Evolutionary conservation across 768 basidiomycete genomes (phyloP), one percentile per base, ranked within the genome.

Genomic region (Amylocystis lapponica): DNA sequence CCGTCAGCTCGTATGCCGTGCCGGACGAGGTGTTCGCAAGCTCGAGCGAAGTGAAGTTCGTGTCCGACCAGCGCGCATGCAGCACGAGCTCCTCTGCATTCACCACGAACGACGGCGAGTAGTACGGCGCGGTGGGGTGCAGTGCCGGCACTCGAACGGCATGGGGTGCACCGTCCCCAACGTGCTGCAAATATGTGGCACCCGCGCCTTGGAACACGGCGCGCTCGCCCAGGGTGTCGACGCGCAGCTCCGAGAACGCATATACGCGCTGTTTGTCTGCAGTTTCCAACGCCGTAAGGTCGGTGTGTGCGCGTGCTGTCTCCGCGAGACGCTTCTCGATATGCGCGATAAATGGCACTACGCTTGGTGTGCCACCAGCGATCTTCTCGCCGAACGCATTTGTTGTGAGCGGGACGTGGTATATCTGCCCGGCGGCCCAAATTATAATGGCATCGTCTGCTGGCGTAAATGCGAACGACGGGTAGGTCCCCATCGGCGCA

Each of bases 401-500:
- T n/a, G 55, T 57, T 4, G 64, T 50, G 22, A 86, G 62, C 13
- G 84, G 83, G 10, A 86, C 69, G 12, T 65, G 68, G 56, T 78
- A 76, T 20, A 86, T 83, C 45, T 83, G 75, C 2, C 84, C 84
- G 2, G 80, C 75, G 4, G 84, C 81, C 84, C 84, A 86, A 44
- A 86, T 79, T 48, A 86, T 69, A 40, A 86, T 63, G 1, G 75
- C 78, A 44, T 73, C 67, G 47, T 78, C 76, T 14, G 65, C 60
- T 0, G 79, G 80, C 0, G 78, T 72, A 60, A 86, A 86, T 8
- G 83, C 71, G 54, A 83, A 87, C 1, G 82, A 79, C 0, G 84
- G 85, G 51, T 87, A 87, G 30, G 84, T 87, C 10, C 83, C 82
- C 82, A 86, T 86, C 0, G 85, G 84, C 12, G 83, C 81, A 8